Base-by-base conservation (phyloP, 192 early-diverging fungal species). In the Paraglomus occultum region DNA sequence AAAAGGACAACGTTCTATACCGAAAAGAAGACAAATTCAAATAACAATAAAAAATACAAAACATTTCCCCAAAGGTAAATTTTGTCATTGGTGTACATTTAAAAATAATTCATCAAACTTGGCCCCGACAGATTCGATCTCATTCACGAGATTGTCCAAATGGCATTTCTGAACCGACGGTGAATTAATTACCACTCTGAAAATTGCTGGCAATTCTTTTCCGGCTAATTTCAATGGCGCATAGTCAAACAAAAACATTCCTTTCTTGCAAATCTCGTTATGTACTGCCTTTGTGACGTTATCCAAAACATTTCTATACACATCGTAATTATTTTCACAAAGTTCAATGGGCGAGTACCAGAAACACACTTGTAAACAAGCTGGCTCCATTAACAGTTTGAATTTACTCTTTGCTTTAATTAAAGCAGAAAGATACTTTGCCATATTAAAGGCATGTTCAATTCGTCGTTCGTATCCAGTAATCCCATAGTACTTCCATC, bases 401-500 rank as follows among this genome's bases (percentile, higher is more conserved):
- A 82, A 77, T 23, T 80, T 78, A 8, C 51, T 40, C 10, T 72
- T 74, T 38, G 45, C 62, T 46, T 23, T 79, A 0, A 80, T 50
- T 11, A 76, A 18, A 8, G 63, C 62, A 5, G 84, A 76, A 18
- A 92, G 79, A 4, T 74, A 59, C 17, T 68, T 47, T 3, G 88
- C 85, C 51, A 82, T 80, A 2, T 67, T 70, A 14, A 91, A 72
- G 1, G 91, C 89, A 17, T 79, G 78, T 14, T 81, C 78, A 7
- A 94, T 80, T 31, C 91, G 76, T 6, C 40, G 31, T 5, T 73
- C 72, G 46, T 85, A 89, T 51, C 91, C 89, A 15, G 74, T 47
- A 3, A 82, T 80, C 10, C 92, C 92, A 65, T 90, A 85, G 67
- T 84, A 89, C 51, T 84, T 85, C 92, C 92, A 94, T 9, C 79